These are phyloP conservation scores for Daldinia eschscholtzii DNA, from an alignment of 2,329 filamentous ascomycete species.

Conservation along the genomic window DNA sequence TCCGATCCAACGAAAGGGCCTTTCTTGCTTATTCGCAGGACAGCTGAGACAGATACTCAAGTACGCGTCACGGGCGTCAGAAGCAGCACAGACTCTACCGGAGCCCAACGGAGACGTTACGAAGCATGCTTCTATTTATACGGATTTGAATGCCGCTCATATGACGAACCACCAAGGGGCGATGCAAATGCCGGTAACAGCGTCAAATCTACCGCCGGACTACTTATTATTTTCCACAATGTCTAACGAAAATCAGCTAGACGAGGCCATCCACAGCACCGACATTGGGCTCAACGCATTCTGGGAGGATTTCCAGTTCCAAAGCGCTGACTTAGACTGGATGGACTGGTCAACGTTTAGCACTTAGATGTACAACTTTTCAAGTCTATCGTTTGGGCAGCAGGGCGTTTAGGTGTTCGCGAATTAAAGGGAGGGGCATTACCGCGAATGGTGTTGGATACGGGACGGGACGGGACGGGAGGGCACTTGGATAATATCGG, in stretches of 20 bases:
- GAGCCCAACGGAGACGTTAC: constrained; percentile 41
- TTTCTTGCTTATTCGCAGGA: constrained; percentile 70
- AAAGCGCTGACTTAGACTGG: constrained; percentile 53
- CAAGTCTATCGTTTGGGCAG: constrained; percentile 14
- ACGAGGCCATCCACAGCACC: constrained; percentile 54
- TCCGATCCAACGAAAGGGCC: constrained; percentile 74
- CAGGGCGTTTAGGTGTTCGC: constrained; percentile 34
- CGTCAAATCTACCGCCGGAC: constrained; percentile 46
- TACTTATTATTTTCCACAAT: constrained; percentile 54
- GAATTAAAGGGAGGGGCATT: constrained; percentile 33
- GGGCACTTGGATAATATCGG: constrained; percentile 29
- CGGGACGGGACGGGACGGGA: constrained; percentile 16
- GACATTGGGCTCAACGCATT: constrained; percentile 51
- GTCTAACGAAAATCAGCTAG: constrained; percentile 53
- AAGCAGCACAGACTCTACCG: constrained; percentile 39
- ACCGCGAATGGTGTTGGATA: constrained; percentile 23
- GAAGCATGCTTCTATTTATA: constrained; percentile 41
- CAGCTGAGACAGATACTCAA: constrained; percentile 65
- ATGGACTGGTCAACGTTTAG: constrained; percentile 53
- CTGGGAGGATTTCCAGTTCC: constrained; percentile 54
- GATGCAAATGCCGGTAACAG: constrained; percentile 46
- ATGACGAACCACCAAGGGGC: constrained; percentile 40
- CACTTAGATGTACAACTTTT: constrained; percentile 32
- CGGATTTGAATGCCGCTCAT: constrained; percentile 40
- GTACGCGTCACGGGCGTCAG: constrained; percentile 51